Conservation (phyloP, 2,329 filamentous ascomycete genomes). For the Ophiocordyceps camponoti-rufipedis region DNA sequence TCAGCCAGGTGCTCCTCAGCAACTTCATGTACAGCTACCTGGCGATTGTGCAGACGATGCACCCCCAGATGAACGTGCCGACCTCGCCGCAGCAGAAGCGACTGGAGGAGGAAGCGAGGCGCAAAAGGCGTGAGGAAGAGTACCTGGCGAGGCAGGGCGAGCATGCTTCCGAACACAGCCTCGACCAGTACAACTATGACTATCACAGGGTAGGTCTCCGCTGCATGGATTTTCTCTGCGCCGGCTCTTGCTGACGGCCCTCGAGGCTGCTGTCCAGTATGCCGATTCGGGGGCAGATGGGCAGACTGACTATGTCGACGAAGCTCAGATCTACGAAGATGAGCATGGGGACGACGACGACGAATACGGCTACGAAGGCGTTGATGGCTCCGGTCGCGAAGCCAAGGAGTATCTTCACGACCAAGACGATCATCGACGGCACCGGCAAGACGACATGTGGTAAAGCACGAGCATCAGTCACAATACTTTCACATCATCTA, state of each 20-base stretch:
- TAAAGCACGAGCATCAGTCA: slow-evolving; percentile 10
- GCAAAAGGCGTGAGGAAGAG: slow-evolving; percentile 30
- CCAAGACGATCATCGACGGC: slow-evolving; percentile 13
- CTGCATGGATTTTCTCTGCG: background rate
- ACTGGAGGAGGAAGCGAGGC: slow-evolving; percentile 34
- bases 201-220: slow-evolving; percentile 28
- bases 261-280: slow-evolving; percentile 25
- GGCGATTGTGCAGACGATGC: slow-evolving; percentile 97
- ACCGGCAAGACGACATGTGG: slow-evolving; percentile 24
- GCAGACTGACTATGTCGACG: slow-evolving; percentile 30
- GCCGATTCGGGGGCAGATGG: slow-evolving; percentile 23
- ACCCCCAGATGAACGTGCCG: slow-evolving; percentile 86
- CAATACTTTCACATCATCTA: slow-evolving; percentile 4
- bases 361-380: slow-evolving; percentile 18
- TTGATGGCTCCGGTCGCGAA: slow-evolving; percentile 19
- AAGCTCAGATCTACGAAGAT: slow-evolving; percentile 34
- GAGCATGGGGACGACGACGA: slow-evolving; percentile 23
- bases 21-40: slow-evolving; percentile 99
- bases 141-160: slow-evolving; percentile 25
- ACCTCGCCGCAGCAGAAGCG: slow-evolving; percentile 57
- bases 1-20: slow-evolving; percentile 88
- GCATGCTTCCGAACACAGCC: slow-evolving; percentile 26
- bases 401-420: slow-evolving; percentile 21
- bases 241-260: slow-evolving; percentile 2
- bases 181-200: slow-evolving; percentile 33